These are phyloP conservation scores for Pythium aristosporum DNA, from an alignment of 352 stramenopile genomes.

Conservation along the genomic window DNA sequence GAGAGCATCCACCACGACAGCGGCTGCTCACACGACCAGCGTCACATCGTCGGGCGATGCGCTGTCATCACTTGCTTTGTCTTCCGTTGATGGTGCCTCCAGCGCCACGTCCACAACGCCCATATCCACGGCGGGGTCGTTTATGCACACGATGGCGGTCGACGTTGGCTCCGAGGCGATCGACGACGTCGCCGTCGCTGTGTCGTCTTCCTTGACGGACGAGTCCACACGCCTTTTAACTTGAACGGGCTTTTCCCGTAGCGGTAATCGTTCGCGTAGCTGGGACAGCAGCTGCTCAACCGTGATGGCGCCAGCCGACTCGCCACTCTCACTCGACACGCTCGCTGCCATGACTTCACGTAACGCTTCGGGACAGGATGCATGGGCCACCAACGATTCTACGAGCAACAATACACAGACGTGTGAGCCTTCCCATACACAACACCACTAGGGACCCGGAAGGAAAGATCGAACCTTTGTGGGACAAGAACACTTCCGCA, in stretches of 20 bases:
- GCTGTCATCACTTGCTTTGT: not conserved
- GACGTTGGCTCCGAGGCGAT: conserved; percentile 1
- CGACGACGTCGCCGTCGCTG: not conserved
- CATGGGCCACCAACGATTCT: conserved; percentile 14
- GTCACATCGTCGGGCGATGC: not conserved
- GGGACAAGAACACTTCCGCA: conserved; percentile 40
- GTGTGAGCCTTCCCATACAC: not conserved
- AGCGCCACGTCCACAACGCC: conserved; percentile 7
- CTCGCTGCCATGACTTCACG: conserved; percentile 1
- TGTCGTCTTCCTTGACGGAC: not conserved
- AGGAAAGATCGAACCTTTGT: conserved; percentile 34
- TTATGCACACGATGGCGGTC: conserved; percentile 9
- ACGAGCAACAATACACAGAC: not conserved
- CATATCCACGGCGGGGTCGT: conserved; percentile 10
- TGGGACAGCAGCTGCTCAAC: conserved; percentile 11
- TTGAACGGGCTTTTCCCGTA: conserved; percentile 3
- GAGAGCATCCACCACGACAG: not conserved
- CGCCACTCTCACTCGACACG: not conserved
- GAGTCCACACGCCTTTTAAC: not conserved
- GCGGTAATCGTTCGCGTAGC: conserved; percentile 15
- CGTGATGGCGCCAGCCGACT: not conserved
- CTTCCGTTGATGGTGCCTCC: not conserved
- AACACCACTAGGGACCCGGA: not conserved
- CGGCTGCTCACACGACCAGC: not conserved
- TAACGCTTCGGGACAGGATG: conserved; percentile 7